Percentiles rank a stretch among this genome's conserved stretches.
Evolutionary conservation across 495 filamentous ascomycete species (phyloP).

Genomic region (Neurospora cerealis): DNA sequence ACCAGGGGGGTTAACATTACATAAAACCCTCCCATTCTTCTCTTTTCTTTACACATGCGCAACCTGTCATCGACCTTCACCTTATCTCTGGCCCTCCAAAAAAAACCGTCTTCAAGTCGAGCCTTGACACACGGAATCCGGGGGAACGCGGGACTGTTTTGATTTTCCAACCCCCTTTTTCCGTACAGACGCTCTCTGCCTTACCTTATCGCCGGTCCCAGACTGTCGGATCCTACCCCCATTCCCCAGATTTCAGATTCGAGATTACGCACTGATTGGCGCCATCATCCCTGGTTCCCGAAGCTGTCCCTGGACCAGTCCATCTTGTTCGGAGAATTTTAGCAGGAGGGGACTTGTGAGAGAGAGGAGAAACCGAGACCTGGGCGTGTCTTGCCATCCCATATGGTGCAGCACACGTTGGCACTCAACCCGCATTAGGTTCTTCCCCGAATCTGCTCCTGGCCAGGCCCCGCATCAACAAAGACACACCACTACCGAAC

Average conservation of each 20-base stretch:
- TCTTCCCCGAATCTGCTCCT: neutral
- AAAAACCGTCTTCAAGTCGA: slow-evolving; percentile 27
- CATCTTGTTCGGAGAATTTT: slow-evolving; percentile 16
- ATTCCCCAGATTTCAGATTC: slow-evolving; percentile 21
- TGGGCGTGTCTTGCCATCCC: neutral
- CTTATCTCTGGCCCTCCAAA: slow-evolving; percentile 31
- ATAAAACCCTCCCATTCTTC: slow-evolving; percentile 42
- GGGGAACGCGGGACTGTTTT: slow-evolving; percentile 16
- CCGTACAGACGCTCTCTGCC: neutral
- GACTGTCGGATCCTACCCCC: slow-evolving; percentile 33
- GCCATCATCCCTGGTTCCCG: slow-evolving; percentile 18
- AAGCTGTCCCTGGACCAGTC: slow-evolving; percentile 13
- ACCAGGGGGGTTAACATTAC: slow-evolving; percentile 39
- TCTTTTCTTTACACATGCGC: slow-evolving; percentile 37
- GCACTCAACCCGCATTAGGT: neutral
- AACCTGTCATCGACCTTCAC: slow-evolving; percentile 33
- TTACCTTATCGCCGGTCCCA: slow-evolving; percentile 32
- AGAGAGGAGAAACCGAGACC: neutral
- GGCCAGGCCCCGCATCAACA: neutral
- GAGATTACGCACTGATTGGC: slow-evolving; percentile 43
- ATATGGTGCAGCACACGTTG: neutral
- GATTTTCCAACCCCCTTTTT: slow-evolving; percentile 13
- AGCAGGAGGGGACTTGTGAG: neutral
- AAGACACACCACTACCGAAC: neutral
- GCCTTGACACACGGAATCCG: slow-evolving; percentile 25